These are phyloP conservation scores for Hirschfeldia incana DNA, from an alignment of 345 rosid genomes.

Conservation along the genomic window DNA sequence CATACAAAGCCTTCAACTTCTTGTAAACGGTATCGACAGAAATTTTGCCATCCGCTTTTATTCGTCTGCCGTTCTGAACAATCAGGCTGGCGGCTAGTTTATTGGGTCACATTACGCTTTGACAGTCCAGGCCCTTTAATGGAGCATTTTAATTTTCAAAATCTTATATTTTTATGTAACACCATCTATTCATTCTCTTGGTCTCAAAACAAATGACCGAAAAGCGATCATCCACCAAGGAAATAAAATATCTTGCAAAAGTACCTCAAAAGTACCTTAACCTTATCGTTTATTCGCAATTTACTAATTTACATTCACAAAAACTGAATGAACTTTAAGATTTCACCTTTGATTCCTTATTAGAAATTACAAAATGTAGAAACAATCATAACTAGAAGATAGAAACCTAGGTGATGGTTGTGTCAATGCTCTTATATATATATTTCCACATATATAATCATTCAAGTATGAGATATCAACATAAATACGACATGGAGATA, in stretches of 20 bases:
- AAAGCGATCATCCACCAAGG: background rate
- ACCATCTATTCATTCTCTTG: background rate
- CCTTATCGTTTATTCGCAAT: background rate
- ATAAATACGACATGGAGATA: constrained; percentile 24
- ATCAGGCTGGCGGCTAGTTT: constrained; percentile 25
- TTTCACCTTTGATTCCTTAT: background rate
- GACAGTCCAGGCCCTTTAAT: background rate
- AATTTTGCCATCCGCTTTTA: background rate
- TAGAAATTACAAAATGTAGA: background rate
- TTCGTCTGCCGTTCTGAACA: constrained; percentile 16
- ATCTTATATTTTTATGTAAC: background rate
- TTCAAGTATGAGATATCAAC: constrained; percentile 9
- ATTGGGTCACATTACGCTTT: background rate
- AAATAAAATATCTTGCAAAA: background rate
- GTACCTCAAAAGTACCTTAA: background rate
- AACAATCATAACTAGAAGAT: background rate
- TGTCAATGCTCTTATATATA: constrained; percentile 28
- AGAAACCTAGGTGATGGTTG: background rate
- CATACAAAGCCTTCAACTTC: background rate
- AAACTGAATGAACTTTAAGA: background rate
- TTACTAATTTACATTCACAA: background rate
- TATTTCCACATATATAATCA: constrained; percentile 9
- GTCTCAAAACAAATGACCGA: background rate
- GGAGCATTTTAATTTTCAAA: background rate
- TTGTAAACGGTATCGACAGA: too few species aligned